Base-by-base conservation (phyloP, 768 basidiomycete genomes). In the Amanita fuliginea region DNA sequence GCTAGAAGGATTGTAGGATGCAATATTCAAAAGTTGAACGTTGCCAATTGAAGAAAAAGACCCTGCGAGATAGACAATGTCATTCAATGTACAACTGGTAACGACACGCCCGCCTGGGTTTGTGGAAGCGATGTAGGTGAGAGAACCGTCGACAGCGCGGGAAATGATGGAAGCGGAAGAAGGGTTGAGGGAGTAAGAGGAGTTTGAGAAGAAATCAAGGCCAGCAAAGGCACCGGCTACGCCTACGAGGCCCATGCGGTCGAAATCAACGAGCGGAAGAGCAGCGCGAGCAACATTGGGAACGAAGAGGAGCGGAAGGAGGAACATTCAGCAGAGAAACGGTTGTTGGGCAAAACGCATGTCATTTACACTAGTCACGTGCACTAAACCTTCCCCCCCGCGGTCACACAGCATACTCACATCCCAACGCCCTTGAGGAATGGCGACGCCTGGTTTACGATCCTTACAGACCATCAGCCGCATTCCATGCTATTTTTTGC, bases 191-290 rank as follows among this genome's bases (percentile, higher is more conserved):
- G 79, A 60, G 56, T 76, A 60, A 42, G 67, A 60, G 28, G 77
- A 64, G 51, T 76, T 77, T 60, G 79, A 69, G 72, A 85, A 83
- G 51, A 93, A 60, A 60, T 84, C 85, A 53, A 99, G 70, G 40
- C 93, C 95, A 19, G 85, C 77, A 61, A 97, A 99, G 30, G 86
- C 74, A 51, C 95, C 95, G 22, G 83, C 81, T 36, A 97, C 73
- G 50, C 82, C 92, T 44, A 97, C 92, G 48, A 75, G 82, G 55
- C 95, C 95, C 89, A 99, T 94, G 47, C 85, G 82, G 59, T 74
- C 61, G 56, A 72, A 71, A 55, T 73, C 71, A 57, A 74, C 67
- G 52, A 64, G 62, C 46, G 70, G 70, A 46, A 68, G 51, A 50
- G 67, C 55, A 19, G 67, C 69, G 49, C 56, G 55, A 43, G 58